Base-by-base conservation (phyloP, 2,329 filamentous ascomycete species). In the Ceratocystis alfenasii region DNA sequence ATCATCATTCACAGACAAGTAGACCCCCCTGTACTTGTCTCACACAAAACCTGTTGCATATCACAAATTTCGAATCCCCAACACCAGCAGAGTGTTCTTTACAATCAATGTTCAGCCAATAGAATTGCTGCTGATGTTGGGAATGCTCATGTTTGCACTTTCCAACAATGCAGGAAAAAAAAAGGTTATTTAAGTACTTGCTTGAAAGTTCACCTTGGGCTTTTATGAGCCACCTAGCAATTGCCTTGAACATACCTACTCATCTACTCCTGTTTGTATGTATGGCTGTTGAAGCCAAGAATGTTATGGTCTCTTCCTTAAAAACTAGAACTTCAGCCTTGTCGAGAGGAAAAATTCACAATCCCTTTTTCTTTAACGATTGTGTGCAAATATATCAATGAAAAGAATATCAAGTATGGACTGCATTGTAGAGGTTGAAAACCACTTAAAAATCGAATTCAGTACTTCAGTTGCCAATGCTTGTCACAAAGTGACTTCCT, bases 91-190 rank as follows among this genome's bases (percentile, higher is more conserved):
- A 46, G 20, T 12, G 41, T 6, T 33, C 25, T 17, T 55, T 5
- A 46, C 55, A 41, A 17, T 33, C 12, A 41, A 55, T 50, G n/a
- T 25, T 20, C 45, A 28, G 45, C 59, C 64, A 66, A 66, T 66
- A 30, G 33, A 41, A 46, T 30, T 20, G n/a, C 33, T 2, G 64
- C 59, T 62, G 36, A 66, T 66, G 64, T 66, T 66, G 64, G 64
- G 64, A 66, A n/a, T 7, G 33, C 17, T 6, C 28, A 36, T 53
- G n/a, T 53, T 53, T 22, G n/a, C 25, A 36, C 55, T 59, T 41
- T 62, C 33, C 46, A 55, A 65, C 45, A 60, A 55, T 46, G 41
- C 45, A 15, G 22, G 48, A 7, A 25, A 53, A 53, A 20, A 17
- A 25, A 53, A 53, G 48, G 5, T 15, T 10, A 12, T 3, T 48